Conservation (phyloP, 345 rosid genomes). For the Passiflora organensis region DNA sequence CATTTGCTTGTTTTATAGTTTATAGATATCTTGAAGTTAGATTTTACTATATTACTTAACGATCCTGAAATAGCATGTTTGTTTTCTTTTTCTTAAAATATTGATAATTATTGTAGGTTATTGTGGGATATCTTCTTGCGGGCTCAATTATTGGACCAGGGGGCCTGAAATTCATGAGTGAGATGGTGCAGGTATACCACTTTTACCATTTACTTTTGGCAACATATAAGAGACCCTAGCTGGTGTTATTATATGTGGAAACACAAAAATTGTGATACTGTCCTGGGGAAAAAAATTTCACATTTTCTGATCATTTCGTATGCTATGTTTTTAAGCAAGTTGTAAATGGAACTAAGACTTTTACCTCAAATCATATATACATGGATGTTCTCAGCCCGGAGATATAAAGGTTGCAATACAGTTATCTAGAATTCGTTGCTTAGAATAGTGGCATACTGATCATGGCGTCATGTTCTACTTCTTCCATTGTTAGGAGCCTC, state of each 20-base stretch:
- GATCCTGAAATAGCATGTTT: background rate
- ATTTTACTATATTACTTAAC: constrained; percentile 12
- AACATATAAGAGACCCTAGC: background rate
- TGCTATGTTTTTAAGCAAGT: background rate
- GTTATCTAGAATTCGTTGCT: too few species aligned
- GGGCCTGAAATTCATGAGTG: constrained; percentile 91
- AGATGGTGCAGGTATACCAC: constrained; percentile 88
- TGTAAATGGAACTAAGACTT: background rate
- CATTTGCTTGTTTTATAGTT: too few species aligned
- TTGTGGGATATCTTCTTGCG: constrained; percentile 97
- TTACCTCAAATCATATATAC: too few species aligned
- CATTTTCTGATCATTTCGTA: background rate
- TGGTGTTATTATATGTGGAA: constrained; percentile 1
- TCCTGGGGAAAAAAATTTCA: constrained; percentile 1
- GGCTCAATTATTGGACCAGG: constrained; percentile 98
- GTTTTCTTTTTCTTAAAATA: constrained; percentile 1
- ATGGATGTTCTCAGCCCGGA: background rate
- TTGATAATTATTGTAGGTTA: constrained; percentile 44
- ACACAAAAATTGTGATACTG: background rate
- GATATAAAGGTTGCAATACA: background rate
- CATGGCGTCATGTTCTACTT: too few species aligned
- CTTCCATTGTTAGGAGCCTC: background rate
- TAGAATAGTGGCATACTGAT: too few species aligned
- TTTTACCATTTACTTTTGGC: background rate
- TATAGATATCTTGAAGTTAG: too few species aligned